Percentiles rank a stretch among this genome's conserved stretches.
phyloP scores from a whole-genome alignment of 495 filamentous ascomycete genomes.

The Aspergillus coremiiformis region DNA sequence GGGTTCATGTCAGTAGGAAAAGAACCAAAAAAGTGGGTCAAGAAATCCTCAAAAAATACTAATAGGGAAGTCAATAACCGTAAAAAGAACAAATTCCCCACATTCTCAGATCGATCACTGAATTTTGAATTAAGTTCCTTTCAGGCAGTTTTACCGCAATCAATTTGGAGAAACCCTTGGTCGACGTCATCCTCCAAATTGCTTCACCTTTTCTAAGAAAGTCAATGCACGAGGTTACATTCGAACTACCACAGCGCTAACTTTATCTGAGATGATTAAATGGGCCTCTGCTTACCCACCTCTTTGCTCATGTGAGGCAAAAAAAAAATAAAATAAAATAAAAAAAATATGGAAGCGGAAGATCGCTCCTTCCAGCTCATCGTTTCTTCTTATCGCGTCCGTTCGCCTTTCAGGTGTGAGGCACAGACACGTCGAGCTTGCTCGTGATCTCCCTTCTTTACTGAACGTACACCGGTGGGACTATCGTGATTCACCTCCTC shows the following conservation, averaged over 20 bases:
- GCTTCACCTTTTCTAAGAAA: neutral
- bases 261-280: neutral
- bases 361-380: neutral
- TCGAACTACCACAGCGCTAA: neutral
- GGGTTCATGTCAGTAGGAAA: neutral
- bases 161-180: neutral
- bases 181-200: neutral
- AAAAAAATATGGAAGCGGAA: neutral
- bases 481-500: no score
- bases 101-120: neutral
- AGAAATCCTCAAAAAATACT: no score
- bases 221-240: neutral
- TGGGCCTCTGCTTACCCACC: neutral
- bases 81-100: neutral
- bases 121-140: neutral
- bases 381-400: no score
- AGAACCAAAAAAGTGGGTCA: neutral
- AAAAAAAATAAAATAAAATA: neutral
- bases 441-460: no score
- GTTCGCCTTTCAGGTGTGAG: no score
- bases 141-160: no score
- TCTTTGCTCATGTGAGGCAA: neutral
- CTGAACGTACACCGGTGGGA: no score
- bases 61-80: neutral
- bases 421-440: no score